A percentile compares a stretch with the other conserved stretches of the same genome.
Conservation (phyloP, 495 filamentous ascomycete genomes). For the Pseudevernia furfuracea region DNA sequence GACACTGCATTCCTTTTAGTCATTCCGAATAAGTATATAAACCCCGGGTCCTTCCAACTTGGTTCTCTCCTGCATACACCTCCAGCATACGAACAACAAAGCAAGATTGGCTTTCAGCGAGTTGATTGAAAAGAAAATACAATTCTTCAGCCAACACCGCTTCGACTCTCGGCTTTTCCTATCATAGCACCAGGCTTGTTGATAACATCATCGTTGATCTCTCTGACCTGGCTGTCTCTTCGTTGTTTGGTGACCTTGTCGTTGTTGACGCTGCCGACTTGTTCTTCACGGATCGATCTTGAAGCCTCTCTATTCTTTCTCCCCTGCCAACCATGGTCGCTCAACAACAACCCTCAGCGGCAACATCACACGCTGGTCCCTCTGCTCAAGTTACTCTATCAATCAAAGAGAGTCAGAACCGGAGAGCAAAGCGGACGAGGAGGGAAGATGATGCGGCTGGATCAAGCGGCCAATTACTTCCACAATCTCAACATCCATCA, state of each 20-base stretch:
- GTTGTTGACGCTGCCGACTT: not conserved
- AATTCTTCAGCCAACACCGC: no score
- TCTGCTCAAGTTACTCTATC: not conserved
- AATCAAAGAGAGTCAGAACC: not conserved
- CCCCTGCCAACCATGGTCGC: not conserved
- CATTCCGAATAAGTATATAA: not conserved
- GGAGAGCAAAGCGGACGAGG: not conserved
- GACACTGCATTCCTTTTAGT: not conserved
- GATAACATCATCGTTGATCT: not conserved
- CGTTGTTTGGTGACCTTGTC: not conserved
- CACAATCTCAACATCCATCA: not conserved
- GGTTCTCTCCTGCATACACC: not conserved
- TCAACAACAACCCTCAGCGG: no score
- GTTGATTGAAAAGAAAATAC: no score
- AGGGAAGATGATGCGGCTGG: not conserved
- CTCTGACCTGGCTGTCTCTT: not conserved
- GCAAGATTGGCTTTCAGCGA: no score
- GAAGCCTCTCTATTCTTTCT: not conserved
- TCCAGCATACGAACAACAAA: no score
- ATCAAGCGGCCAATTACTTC: not conserved
- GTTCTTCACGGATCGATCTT: not conserved
- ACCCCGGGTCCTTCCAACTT: rapidly evolving
- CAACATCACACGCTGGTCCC: not conserved
- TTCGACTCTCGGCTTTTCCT: not conserved
- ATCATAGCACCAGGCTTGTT: not conserved